phyloP scores from a whole-genome alignment of 2,329 filamentous ascomycete species.

The Aspergillus sp. region DNA sequence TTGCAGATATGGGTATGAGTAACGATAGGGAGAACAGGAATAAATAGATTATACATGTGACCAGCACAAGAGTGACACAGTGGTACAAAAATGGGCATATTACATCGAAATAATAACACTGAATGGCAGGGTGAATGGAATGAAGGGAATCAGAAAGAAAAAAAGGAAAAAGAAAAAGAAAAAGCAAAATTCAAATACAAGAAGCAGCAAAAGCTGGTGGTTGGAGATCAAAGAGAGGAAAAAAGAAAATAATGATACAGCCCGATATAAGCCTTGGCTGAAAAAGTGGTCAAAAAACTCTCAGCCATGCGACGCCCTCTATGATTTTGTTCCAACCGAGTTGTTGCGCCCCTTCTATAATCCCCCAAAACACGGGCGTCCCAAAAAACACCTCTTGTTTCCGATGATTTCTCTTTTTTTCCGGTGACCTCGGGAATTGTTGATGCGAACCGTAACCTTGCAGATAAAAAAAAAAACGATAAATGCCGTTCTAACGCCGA shows the following conservation, averaged over 20 bases:
- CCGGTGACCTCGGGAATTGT: slow-evolving; percentile 7
- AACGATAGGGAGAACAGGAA: slow-evolving; percentile 26
- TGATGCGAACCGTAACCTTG: slow-evolving; percentile 22
- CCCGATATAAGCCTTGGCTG: slow-evolving; percentile 23
- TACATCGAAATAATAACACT: slow-evolving; percentile 33
- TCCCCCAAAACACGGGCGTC: background rate
- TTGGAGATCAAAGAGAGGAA: slow-evolving; percentile 2
- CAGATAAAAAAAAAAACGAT: background rate
- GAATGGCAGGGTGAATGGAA: slow-evolving; percentile 24
- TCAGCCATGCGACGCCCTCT: slow-evolving; percentile 23
- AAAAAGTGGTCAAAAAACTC: background rate
- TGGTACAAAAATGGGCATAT: slow-evolving; percentile 23
- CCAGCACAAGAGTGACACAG: slow-evolving; percentile 37
- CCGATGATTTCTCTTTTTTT: background rate
- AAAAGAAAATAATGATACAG: slow-evolving; percentile 19
- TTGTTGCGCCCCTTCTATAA: slow-evolving; percentile 10
- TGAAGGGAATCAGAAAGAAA: slow-evolving; percentile 27
- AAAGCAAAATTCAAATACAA: background rate
- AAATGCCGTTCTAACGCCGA: slow-evolving; percentile 32
- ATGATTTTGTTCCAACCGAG: slow-evolving; percentile 19
- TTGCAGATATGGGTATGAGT: slow-evolving; percentile 36
- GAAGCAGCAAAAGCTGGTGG: background rate
- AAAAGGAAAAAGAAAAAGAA: slow-evolving; percentile 14
- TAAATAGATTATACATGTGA: slow-evolving; percentile 41
- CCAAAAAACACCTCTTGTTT: slow-evolving; percentile 2